Evolutionary conservation across 345 rosid genomes (phyloP).

Genomic region (Passiflora organensis): DNA sequence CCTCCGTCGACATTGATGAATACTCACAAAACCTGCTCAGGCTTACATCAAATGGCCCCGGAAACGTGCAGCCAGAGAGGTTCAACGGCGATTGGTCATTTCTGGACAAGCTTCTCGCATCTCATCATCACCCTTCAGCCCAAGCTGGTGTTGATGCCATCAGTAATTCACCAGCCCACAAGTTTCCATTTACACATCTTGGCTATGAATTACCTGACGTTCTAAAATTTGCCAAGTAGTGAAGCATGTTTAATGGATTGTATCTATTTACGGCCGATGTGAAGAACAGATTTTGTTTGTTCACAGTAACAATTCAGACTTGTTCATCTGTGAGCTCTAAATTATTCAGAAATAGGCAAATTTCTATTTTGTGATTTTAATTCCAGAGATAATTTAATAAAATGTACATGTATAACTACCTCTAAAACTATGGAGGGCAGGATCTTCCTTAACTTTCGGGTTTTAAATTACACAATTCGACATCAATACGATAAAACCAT

Average conservation of each 20-base stretch:
- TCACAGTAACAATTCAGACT: not conserved
- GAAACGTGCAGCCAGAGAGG: conserved; percentile 31
- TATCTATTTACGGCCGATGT: conserved; percentile 1
- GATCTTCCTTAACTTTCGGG: too few species aligned
- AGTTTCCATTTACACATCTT: conserved; percentile 61
- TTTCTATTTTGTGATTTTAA: too few species aligned
- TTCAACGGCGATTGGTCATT: conserved; percentile 75
- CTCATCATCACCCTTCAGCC: conserved; percentile 35
- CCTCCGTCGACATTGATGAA: conserved; percentile 38
- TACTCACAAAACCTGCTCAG: conserved; percentile 67
- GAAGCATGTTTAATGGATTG: not conserved
- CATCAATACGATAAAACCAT: too few species aligned
- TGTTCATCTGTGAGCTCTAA: not conserved
- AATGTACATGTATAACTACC: too few species aligned
- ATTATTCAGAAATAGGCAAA: too few species aligned
- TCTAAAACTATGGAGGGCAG: too few species aligned
- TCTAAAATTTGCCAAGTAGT: conserved; percentile 53
- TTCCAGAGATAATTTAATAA: too few species aligned
- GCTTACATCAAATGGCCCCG: conserved; percentile 36
- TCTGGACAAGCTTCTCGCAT: conserved; percentile 74
- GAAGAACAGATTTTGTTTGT: not conserved
- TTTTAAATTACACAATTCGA: too few species aligned
- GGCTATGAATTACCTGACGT: conserved; percentile 47
- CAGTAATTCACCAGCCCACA: conserved; percentile 31
- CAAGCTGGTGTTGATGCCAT: conserved; percentile 26